Base-by-base conservation (phyloP, 495 filamentous ascomycete species). In the Umbilicaria muhlenbergii region DNA sequence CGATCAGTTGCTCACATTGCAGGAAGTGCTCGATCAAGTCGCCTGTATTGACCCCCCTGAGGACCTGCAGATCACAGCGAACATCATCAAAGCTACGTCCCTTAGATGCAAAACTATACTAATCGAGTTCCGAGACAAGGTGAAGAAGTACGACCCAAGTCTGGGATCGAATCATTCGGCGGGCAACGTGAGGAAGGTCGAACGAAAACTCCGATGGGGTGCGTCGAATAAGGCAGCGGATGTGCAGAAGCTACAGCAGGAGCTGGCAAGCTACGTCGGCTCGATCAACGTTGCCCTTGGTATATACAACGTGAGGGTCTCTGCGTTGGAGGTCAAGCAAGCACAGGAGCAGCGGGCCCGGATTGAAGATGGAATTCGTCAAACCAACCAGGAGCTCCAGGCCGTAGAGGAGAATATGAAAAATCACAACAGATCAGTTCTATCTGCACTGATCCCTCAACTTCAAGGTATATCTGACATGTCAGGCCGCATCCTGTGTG, bases 171-270 rank as follows among this genome's bases (percentile, higher is more conserved):
- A 32, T n/a, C 32, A 13, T 28, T 40, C 18, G 3, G 24, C 19
- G 7, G 36, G 17, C 6, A 43, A 17, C 34, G 35, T 32, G 7
- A 48, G 15, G 42, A 16, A 34, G 17, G 44, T 42, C 38, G n/a
- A 11, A 31, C 38, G 14, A 13, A 52, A 57, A 33, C 36, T 57
- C 7, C 42, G 39, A 19, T 57, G 54, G 52, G 24, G 24, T 28
- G 40, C 49, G 1, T 46, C 53, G 10, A 48, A 39, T 21, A 53
- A 44, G 43, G 14, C 39, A 19, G 52, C 49, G 15, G 55, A 57
- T 16, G 47, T 59, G 5, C 19, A 45, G 11, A 49, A 44, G n/a
- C 36, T 56, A 13, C 24, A 46, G 16, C 32, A 32, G 2, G 46
- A 50, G 15, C 24, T 56, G 2, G 16, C 42, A 8, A 42, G 32